Evolutionary conservation across 148 eudicot genomes (phyloP), one percentile per base, ranked within the genome.

Genomic region (Dianthus caryophyllus): DNA sequence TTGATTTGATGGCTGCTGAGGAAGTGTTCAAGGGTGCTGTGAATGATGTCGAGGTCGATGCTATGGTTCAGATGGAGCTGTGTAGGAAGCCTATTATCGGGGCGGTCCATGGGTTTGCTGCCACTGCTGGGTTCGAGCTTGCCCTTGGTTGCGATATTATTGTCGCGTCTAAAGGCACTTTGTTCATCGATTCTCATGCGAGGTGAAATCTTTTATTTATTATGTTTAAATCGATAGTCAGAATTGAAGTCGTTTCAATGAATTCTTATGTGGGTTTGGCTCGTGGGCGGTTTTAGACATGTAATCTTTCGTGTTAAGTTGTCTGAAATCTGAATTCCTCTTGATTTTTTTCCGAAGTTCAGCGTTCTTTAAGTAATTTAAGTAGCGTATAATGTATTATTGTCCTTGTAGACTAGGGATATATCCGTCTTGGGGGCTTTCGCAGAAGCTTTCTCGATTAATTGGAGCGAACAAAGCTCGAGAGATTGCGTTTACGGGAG

Each of bases 351-450:
- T n/a, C n/a, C n/a, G n/a, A n/a, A n/a, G n/a, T n/a, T n/a, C n/a
- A n/a, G n/a, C n/a, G n/a, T 33, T 33, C 38, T 3, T 33, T 33
- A 33, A 7, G 3, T 33, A 33, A 33, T 33, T 33, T 33, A n/a
- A 33, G 38, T 33, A 33, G 38, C 38, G 12, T 41, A 41, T 41
- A 41, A 41, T 9, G 44, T 41, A 41, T n/a, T n/a, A n/a, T n/a
- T 41, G 12, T 41, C 44, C 11, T 61, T 80, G 73, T 78, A 90
- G 99, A 73, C 88, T 90, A 74, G 97, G 97, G 33, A 94, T 94
- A 80, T 94, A 88, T 75, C 99, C 99, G 31, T 94, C 99, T 16
- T 94, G 99, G 99, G 99, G 99, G 70, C 85, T 94, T 17, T 94
- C 99, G 20, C 99, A 94, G 79, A 94, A 94, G 82, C 97, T 94